Evolutionary conservation across 2,329 filamentous ascomycete genomes (phyloP).

Genomic region (Cordyceps javanica): DNA sequence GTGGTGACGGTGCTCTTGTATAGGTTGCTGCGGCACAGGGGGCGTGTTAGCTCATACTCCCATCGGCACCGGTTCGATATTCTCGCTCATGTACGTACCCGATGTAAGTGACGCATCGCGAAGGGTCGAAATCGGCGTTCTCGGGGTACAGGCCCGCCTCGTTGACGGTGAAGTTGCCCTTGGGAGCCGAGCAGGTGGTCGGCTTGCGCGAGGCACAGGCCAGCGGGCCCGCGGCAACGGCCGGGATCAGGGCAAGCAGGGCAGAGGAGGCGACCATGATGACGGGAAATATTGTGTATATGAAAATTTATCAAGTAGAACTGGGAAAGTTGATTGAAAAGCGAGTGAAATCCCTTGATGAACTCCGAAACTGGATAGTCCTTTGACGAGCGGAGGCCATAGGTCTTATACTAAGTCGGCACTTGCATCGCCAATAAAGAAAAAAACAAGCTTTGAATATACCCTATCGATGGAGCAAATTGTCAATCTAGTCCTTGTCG

Average conservation of each 20-base stretch:
- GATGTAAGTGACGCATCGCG: constrained; percentile 17
- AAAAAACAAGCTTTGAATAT: neutral
- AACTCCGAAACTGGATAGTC: neutral
- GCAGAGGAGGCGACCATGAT: constrained; percentile 1
- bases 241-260: neutral
- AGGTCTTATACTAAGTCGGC: neutral
- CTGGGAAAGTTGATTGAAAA: neutral
- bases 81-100: constrained; percentile 19
- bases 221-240: neutral
- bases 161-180: constrained; percentile 9
- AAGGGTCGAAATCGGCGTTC: constrained; percentile 18
- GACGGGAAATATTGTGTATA: neutral
- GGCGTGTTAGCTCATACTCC: neutral
- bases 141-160: constrained; percentile 18
- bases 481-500: neutral
- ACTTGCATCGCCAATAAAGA: neutral
- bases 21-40: neutral
- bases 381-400: neutral
- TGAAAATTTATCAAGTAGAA: neutral
- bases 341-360: neutral
- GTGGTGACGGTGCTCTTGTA: neutral
- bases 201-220: neutral
- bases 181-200: neutral
- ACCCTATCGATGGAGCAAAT: neutral
- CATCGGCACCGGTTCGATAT: neutral